These are phyloP conservation scores for Pseudocercospora macadamiae DNA, from an alignment of 2,329 filamentous ascomycete species.

Conservation along the genomic window DNA sequence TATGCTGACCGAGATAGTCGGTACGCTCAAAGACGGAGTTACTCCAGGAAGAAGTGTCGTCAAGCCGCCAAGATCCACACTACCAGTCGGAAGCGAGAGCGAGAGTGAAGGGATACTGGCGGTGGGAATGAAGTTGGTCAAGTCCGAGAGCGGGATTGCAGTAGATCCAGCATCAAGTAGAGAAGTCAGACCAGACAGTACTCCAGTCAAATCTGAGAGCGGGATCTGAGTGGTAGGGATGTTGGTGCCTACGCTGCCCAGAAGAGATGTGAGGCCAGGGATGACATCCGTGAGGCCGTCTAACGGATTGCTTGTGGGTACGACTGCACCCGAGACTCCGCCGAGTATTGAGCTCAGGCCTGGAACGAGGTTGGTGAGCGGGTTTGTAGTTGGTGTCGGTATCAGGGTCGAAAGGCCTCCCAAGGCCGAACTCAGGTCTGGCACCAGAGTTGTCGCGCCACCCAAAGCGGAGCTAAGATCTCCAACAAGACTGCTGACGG, in stretches of 20 bases:
- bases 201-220: not conserved
- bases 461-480: not conserved
- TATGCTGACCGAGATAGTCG: not conserved
- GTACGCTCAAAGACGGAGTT: not conserved
- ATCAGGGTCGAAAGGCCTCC: not conserved
- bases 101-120: not conserved
- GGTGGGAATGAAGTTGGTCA: not conserved
- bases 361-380: not conserved
- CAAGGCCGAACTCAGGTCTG: not conserved
- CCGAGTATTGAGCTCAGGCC: not conserved
- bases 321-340: no score
- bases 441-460: not conserved
- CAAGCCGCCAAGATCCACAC: not conserved
- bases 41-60: not conserved
- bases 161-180: not conserved
- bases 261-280: conserved; percentile 4
- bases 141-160: not conserved
- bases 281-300: not conserved
- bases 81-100: not conserved
- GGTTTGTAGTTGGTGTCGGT: not conserved
- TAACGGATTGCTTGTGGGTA: not conserved
- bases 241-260: not conserved
- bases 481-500: conserved; percentile 2
- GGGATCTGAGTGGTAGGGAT: not conserved
- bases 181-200: not conserved